Evolutionary conservation across 1,284 basidiomycete genomes (phyloP).

Genomic region (Heterobasidion occidentale): DNA sequence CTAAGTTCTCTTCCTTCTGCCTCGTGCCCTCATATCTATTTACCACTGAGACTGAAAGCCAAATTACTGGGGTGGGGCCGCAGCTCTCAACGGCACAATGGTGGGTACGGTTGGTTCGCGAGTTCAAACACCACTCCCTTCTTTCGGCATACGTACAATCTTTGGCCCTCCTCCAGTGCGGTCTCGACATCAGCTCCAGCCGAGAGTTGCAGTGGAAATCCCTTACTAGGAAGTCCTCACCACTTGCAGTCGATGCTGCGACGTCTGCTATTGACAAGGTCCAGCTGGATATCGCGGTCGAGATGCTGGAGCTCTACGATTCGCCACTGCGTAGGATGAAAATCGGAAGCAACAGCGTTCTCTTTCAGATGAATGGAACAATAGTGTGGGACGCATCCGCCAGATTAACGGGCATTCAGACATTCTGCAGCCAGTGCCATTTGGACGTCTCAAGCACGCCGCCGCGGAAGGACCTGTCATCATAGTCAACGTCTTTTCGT

Average conservation of each 20-base stretch:
- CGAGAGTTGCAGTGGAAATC: not conserved
- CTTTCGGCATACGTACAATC: not conserved
- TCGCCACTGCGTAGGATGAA: constrained; percentile 9
- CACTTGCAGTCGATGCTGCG: constrained; percentile 22
- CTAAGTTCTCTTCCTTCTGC: constrained; percentile 11
- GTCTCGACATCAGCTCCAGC: not conserved
- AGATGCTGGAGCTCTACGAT: constrained; percentile 17
- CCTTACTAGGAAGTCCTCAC: not conserved
- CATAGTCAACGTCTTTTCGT: constrained; percentile 20
- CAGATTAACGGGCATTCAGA: constrained; percentile 18
- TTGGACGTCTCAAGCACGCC: constrained; percentile 19
- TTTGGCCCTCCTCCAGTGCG: not conserved
- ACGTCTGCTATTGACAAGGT: constrained; percentile 23
- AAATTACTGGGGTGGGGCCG: not conserved
- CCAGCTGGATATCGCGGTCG: constrained; percentile 26
- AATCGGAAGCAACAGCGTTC: constrained; percentile 11
- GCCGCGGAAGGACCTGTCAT: constrained; percentile 27
- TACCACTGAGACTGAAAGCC: not conserved
- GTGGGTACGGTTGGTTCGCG: not conserved
- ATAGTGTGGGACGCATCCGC: constrained; percentile 17
- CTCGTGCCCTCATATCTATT: not conserved
- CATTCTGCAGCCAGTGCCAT: constrained; percentile 15
- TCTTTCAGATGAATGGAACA: constrained; percentile 17
- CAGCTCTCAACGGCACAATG: not conserved
- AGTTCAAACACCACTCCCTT: not conserved